Base-by-base conservation (phyloP, 495 filamentous ascomycete species). In the Podospora sp. region DNA sequence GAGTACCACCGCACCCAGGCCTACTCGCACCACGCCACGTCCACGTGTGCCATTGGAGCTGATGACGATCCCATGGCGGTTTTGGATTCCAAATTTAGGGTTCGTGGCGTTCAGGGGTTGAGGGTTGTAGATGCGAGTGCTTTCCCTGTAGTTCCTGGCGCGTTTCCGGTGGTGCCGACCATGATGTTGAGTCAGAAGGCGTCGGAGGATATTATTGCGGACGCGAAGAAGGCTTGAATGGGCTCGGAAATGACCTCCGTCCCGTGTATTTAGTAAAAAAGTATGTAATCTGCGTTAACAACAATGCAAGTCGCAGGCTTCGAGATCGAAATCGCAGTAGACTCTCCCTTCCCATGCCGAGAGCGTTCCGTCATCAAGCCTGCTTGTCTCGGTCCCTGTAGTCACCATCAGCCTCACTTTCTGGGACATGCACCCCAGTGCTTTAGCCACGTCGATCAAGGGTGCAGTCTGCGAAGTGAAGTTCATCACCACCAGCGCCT, bases 171-270 rank as follows among this genome's bases (percentile, higher is more conserved):
- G 0, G 51, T 65, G 35, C 63, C 63, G 52, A 65, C 63, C 2
- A 65, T 65, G 63, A 57, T 65, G 27, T 18, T 65, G 8, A 65
- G 63, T 16, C 63, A 65, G 33, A 65, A 65, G 63, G 63, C 63
- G 9, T 57, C 21, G 0, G 63, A 65, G 63, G 63, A 57, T 65
- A 36, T 65, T 26, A 50, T 65, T 27, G 63, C 63, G 1, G 63
- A 65, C 16, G 63, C 63, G 14, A 57, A 46, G 29, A 53, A 63
- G 33, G 52, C 40, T 46, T 46, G 40, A 46, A 33, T n/a, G n/a
- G n/a, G n/a, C 4, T 33, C 8, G 29, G 8, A 8, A 8, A 33
- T 8, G 29, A 33, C 8, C 4, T 33, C 29, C 8, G 8, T 4
- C 8, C 4, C 29, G 3, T 4, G 29, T 33, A 4, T 33, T 8